Evolutionary conservation across 1,139 yeast genomes (phyloP), one percentile per base, ranked within the genome.

Genomic region (Citeromyces siamensis): DNA sequence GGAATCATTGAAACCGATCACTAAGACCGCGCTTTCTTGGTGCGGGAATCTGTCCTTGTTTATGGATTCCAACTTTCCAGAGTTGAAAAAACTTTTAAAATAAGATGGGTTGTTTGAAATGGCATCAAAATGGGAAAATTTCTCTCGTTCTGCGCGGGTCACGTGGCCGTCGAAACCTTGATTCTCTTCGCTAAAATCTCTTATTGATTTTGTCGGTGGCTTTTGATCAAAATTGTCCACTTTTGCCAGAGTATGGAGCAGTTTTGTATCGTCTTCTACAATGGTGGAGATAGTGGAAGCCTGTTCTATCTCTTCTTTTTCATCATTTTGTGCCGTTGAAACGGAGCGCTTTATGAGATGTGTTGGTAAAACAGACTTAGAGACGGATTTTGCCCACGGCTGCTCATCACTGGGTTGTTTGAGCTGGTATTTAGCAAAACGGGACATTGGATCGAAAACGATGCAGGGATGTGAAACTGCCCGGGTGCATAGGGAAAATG

Each of bases 1-100:
- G 3, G 74, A 65, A 48, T 88, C 90, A 1, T 94, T 86, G 54
- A 84, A 88, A 1, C 97, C 97, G 58, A 84, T 86, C 9, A 88
- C 85, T 32, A 86, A 60, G 2, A 90, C 82, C 0, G 94, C 84
- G 35, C 75, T 64, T 41, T 75, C 83, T 22, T 58, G 56, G 37
- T 54, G 46, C 34, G 46, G 44, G 40, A 56, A 44, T 8, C 61
- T 55, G 9, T 32, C 35, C 16, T 12, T 19, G 40, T 53, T 54
- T 13, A 44, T 38, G 21, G 27, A 50, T 33, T 20, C 38, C 28
- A 35, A 41, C 35, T 40, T 39, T 36, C 46, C 41, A 23, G 35
- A 16, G 38, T 27, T 40, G 41, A 44, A 35, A 43, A 46, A 17
- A 44, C 41, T 17, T 38, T 38, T 9, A 33, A 38, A 12, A 35